A percentile compares a stretch with the other conserved stretches of the same genome.
Evolutionary conservation across 345 rosid species (phyloP).

Genomic region (Citrus australasica): DNA sequence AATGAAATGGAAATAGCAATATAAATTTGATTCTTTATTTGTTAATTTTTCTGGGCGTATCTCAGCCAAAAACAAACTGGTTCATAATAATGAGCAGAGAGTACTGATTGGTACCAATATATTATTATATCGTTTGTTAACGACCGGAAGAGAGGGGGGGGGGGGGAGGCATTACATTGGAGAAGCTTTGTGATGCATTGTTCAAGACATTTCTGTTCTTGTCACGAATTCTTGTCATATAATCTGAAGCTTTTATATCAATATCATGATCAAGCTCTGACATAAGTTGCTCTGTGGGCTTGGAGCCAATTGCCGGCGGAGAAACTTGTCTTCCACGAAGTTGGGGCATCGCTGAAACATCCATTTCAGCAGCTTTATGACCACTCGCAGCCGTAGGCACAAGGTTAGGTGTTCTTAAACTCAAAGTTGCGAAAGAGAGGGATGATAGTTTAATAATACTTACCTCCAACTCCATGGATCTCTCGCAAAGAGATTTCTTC

Average conservation of each 20-base stretch:
- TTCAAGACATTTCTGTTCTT: neutral
- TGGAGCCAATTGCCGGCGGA: neutral
- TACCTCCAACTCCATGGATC: slow-evolving; percentile 18
- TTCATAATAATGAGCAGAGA: no score
- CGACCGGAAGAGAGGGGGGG: neutral
- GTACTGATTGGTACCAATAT: no score
- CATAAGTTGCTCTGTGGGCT: neutral
- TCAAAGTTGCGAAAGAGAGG: slow-evolving; percentile 14
- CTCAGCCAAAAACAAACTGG: no score
- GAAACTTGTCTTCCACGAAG: neutral
- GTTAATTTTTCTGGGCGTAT: no score
- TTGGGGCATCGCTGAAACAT: neutral
- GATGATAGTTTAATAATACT: slow-evolving; percentile 20
- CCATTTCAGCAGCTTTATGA: neutral
- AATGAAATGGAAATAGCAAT: no score
- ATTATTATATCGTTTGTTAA: no score
- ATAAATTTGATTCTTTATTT: no score
- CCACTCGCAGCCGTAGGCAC: neutral
- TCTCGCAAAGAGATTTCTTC: slow-evolving; percentile 21
- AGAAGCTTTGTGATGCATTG: neutral
- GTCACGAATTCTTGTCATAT: slow-evolving; percentile 5
- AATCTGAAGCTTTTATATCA: slow-evolving; percentile 15
- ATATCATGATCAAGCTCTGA: slow-evolving; percentile 4
- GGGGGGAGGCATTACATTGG: neutral
- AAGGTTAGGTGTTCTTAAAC: neutral